Percentiles rank a stretch among this genome's conserved stretches.
Conservation (phyloP, 176 grass and related monocot genomes). For the Rhynchospora tenuis region DNA sequence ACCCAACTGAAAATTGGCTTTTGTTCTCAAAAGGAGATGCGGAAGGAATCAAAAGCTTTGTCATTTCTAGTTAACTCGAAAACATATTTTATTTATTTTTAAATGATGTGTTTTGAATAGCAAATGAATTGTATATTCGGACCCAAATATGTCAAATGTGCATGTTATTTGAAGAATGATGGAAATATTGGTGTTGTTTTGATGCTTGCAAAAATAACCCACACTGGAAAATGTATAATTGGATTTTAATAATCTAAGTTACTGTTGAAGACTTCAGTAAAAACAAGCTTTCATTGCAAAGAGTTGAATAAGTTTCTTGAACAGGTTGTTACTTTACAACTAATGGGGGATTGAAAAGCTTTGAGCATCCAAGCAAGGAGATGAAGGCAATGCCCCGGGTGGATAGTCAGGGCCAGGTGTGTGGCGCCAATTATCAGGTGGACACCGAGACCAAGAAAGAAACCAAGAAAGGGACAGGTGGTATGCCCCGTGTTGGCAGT, state of each 20-base stretch:
- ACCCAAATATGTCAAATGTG: not conserved
- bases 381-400: slow-evolving; percentile 71
- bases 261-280: not conserved
- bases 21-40: not conserved
- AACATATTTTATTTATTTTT: not conserved
- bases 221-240: not conserved
- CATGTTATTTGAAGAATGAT: not conserved
- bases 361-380: slow-evolving; percentile 79
- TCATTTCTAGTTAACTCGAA: not conserved
- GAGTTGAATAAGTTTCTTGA: not conserved
- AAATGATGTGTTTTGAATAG: not conserved
- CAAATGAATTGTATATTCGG: not conserved
- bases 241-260: not conserved
- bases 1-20: not conserved
- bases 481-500: slow-evolving; percentile 76
- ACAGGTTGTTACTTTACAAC: slow-evolving; percentile 95
- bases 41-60: not conserved
- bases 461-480: slow-evolving; percentile 16
- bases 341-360: slow-evolving; percentile 76
- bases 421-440: slow-evolving; percentile 72
- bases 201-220: not conserved
- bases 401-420: slow-evolving; percentile 85
- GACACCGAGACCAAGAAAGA: slow-evolving; percentile 79
- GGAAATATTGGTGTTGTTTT: not conserved
- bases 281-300: not conserved